These are phyloP conservation scores for Phascolomyces articulosus DNA, from an alignment of 371 early-diverging fungal genomes.

Conservation along the genomic window DNA sequence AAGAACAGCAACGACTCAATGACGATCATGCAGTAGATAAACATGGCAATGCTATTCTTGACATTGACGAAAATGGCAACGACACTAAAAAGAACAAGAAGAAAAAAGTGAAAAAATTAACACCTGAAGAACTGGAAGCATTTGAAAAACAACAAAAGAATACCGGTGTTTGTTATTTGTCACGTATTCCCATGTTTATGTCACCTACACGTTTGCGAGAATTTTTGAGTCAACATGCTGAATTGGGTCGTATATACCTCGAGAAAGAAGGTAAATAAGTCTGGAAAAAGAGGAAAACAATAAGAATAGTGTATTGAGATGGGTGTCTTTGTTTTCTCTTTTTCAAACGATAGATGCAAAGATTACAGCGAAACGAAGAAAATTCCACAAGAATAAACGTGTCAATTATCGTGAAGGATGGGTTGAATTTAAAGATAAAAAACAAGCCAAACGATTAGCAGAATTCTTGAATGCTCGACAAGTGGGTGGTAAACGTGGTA, in stretches of 20 bases:
- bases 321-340: no score
- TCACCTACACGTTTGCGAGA: conserved; percentile 78
- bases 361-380: conserved; percentile 1
- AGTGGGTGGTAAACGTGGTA: conserved; percentile 87
- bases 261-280: conserved; percentile 72
- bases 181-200: conserved; percentile 93
- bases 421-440: conserved; percentile 95
- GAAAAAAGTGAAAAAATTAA: conserved; percentile 66
- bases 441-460: conserved; percentile 82
- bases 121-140: conserved; percentile 67
- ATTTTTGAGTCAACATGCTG: conserved; percentile 73
- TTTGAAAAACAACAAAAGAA: conserved; percentile 73
- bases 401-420: conserved; percentile 87
- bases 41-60: conserved; percentile 10
- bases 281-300: no score
- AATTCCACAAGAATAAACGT: conserved; percentile 2
- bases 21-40: background rate
- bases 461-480: conserved; percentile 74
- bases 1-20: background rate
- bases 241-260: conserved; percentile 86
- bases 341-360: background rate
- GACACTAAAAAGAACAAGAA: conserved; percentile 23
- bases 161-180: conserved; percentile 90
- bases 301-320: no score
- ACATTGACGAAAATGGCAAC: conserved; percentile 11